These are phyloP conservation scores for Ambrosiella beaveri DNA, from an alignment of 2,329 filamentous ascomycete species.

Conservation along the genomic window DNA sequence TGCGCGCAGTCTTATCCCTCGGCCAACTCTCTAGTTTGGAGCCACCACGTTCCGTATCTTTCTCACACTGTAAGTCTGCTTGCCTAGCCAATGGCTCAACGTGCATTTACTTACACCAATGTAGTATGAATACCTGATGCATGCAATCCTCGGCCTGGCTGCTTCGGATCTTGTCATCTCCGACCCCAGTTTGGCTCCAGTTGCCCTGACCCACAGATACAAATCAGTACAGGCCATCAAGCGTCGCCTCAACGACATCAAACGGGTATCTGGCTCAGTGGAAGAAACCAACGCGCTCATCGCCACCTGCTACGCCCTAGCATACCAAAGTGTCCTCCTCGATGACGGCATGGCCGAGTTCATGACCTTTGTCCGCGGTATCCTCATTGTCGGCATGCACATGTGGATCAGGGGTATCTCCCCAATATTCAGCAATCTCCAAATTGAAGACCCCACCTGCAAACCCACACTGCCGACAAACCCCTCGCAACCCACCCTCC, in stretches of 20 bases:
- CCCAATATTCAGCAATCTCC: slow-evolving; percentile 26
- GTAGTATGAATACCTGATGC: slow-evolving; percentile 50
- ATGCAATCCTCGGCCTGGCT: slow-evolving; percentile 49
- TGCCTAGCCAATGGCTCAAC: background rate
- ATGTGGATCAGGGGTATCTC: slow-evolving; percentile 32
- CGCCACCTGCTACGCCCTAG: slow-evolving; percentile 41
- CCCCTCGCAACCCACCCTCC: slow-evolving; percentile 26
- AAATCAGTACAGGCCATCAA: slow-evolving; percentile 48
- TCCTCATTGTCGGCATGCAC: slow-evolving; percentile 36
- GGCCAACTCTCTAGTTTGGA: slow-evolving; percentile 49
- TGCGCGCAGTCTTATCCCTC: slow-evolving; percentile 48
- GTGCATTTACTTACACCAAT: slow-evolving; percentile 9
- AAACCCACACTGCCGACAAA: background rate
- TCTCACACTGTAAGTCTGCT: slow-evolving; percentile 40
- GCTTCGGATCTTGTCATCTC: slow-evolving; percentile 44
- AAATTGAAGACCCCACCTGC: background rate
- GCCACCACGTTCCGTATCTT: slow-evolving; percentile 47
- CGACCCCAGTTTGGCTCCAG: slow-evolving; percentile 33
- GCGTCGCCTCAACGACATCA: slow-evolving; percentile 29
- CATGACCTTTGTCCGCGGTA: slow-evolving; percentile 42
- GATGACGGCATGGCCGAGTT: slow-evolving; percentile 42
- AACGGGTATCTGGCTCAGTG: slow-evolving; percentile 24
- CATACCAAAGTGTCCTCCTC: slow-evolving; percentile 39
- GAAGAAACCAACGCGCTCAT: slow-evolving; percentile 43
- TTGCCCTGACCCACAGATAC: slow-evolving; percentile 46